A percentile compares a stretch with the other conserved stretches of the same genome.
Evolutionary conservation across 1,284 basidiomycete genomes (phyloP).

Genomic region (Grifola frondosa): DNA sequence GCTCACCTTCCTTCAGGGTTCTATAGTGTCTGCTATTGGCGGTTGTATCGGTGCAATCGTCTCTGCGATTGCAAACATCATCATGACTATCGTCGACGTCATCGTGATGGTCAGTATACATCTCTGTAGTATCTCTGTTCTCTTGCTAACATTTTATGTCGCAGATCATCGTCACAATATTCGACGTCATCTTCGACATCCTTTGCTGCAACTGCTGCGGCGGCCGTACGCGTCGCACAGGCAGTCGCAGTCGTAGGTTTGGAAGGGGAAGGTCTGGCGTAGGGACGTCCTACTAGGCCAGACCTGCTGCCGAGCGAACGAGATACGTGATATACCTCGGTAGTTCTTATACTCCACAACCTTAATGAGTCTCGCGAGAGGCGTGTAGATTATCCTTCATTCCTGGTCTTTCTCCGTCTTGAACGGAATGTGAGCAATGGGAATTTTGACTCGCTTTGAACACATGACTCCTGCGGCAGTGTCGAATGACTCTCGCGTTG

Average conservation of each 20-base stretch:
- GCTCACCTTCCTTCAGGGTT: slow-evolving; percentile 39
- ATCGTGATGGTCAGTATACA: slow-evolving; percentile 50
- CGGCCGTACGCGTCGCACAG: slow-evolving; percentile 36
- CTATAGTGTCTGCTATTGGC: slow-evolving; percentile 63
- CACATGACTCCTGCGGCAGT: too few relatives aligned
- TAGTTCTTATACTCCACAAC: too few relatives aligned
- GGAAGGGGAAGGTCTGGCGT: slow-evolving; percentile 17
- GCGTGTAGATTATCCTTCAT: too few relatives aligned
- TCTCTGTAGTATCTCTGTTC: neutral
- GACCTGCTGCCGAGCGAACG: too few relatives aligned
- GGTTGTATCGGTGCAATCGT: slow-evolving; percentile 54
- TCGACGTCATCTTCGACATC: slow-evolving; percentile 58
- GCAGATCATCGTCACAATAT: slow-evolving; percentile 62
- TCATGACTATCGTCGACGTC: slow-evolving; percentile 57
- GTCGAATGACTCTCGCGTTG: too few relatives aligned
- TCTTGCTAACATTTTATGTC: neutral
- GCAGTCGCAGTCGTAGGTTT: slow-evolving; percentile 27
- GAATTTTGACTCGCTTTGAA: too few relatives aligned
- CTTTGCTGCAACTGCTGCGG: slow-evolving; percentile 58
- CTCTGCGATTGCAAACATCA: slow-evolving; percentile 53
- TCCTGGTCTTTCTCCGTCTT: too few relatives aligned
- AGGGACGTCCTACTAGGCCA: slow-evolving; percentile 4
- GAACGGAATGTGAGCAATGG: too few relatives aligned
- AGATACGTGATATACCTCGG: too few relatives aligned
- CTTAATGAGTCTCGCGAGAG: too few relatives aligned